Conservation (phyloP, 139 green algal genomes). For the Chlamydomonas sp. region DNA sequence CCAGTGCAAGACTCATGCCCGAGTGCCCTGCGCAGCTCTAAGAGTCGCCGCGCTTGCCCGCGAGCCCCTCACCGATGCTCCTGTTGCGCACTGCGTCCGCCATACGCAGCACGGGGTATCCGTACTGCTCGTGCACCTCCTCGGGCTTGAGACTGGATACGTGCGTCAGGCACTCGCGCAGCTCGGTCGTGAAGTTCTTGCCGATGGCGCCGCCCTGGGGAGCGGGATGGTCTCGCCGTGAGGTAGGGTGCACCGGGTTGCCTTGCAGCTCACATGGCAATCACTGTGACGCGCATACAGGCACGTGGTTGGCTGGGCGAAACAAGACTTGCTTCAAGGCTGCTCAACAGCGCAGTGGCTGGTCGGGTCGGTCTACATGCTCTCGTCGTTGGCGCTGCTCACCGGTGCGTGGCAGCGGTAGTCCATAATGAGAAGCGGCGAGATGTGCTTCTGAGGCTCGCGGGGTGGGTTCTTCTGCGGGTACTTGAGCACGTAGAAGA, state of each 20-base stretch:
- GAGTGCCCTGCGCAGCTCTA: too few species aligned
- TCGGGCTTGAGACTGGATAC: slow-evolving; percentile 12
- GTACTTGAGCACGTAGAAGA: slow-evolving; percentile 64
- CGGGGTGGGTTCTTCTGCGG: slow-evolving; percentile 47
- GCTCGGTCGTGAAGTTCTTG: slow-evolving; percentile 41
- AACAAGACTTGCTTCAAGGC: too few species aligned
- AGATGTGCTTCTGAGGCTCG: slow-evolving; percentile 20
- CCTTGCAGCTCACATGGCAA: neutral
- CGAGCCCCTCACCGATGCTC: slow-evolving; percentile 31
- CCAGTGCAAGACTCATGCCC: too few species aligned
- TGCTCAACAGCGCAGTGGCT: too few species aligned
- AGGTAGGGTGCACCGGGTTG: neutral
- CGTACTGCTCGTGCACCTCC: slow-evolving; percentile 42
- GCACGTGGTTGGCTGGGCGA: too few species aligned
- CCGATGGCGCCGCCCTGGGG: slow-evolving; percentile 45
- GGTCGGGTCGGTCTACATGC: too few species aligned
- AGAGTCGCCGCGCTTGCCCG: neutral
- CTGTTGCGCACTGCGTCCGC: slow-evolving; percentile 48
- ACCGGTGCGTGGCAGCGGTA: slow-evolving; percentile 61
- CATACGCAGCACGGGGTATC: slow-evolving; percentile 49
- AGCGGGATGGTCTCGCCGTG: neutral
- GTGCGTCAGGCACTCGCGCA: slow-evolving; percentile 46
- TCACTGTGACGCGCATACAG: neutral
- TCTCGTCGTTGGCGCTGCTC: neutral
- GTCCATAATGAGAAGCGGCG: slow-evolving; percentile 52